Conservation (phyloP, 768 basidiomycete species). For the Lyophyllum semitale region DNA sequence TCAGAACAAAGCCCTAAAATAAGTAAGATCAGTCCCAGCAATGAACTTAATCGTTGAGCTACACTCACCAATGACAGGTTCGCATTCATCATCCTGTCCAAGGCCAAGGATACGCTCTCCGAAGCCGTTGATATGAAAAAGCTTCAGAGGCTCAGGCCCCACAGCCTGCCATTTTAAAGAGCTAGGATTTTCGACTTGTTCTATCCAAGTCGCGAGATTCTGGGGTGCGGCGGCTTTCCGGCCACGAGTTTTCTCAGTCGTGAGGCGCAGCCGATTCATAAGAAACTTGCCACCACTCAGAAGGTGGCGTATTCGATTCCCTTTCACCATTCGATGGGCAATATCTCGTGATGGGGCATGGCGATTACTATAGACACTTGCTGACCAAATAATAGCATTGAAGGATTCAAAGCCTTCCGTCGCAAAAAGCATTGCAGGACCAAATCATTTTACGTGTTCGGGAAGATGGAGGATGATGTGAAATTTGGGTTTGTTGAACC, state of each 20-base stretch:
- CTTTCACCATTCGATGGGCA: not conserved
- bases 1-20: too few relatives aligned
- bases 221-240: not conserved
- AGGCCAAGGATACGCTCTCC: too few relatives aligned
- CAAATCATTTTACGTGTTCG: constrained; percentile 30
- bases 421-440: constrained; percentile 34
- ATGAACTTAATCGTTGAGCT: too few relatives aligned
- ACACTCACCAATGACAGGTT: too few relatives aligned
- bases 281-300: not conserved
- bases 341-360: constrained; percentile 26
- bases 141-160: too few relatives aligned
- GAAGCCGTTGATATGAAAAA: too few relatives aligned
- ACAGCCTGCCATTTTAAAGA: too few relatives aligned
- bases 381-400: constrained; percentile 22
- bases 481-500: constrained; percentile 40
- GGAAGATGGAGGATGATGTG: constrained; percentile 34
- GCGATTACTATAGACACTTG: constrained; percentile 24
- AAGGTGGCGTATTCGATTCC: not conserved
- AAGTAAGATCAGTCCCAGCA: too few relatives aligned
- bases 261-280: too few relatives aligned
- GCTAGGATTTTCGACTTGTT: too few relatives aligned
- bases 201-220: not conserved
- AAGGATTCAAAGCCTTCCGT: constrained; percentile 28
- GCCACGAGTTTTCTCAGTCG: not conserved
- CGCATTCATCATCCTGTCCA: too few relatives aligned